Percentiles rank a stretch among this genome's conserved stretches.
Conservation (phyloP, 768 basidiomycete genomes). For the Pleurotus djamor region DNA sequence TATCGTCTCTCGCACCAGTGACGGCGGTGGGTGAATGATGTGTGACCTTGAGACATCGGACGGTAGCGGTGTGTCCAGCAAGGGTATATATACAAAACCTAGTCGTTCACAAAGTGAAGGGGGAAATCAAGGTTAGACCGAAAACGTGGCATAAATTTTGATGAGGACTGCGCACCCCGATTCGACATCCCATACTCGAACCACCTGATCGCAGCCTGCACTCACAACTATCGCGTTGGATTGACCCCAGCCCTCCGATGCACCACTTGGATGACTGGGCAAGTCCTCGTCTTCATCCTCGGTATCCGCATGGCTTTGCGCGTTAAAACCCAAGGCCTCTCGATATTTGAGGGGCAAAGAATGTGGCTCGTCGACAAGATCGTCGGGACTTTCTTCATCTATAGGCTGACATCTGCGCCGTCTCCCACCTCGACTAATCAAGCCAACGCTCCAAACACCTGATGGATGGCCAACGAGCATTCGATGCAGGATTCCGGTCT, state of each 20-base stretch:
- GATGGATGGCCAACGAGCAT: conserved; percentile 82
- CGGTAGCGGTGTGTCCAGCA: conserved; percentile 84
- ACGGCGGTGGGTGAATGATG: conserved; percentile 88
- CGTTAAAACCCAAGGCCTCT: conserved; percentile 43
- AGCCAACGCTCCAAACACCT: conserved; percentile 91
- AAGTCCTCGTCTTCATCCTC: conserved; percentile 22
- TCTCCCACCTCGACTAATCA: conserved; percentile 67
- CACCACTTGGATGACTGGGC: conserved; percentile 54
- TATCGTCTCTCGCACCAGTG: conserved; percentile 85
- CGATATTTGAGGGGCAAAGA: conserved; percentile 39
- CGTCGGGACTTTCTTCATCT: neutral
- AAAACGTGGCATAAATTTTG: neutral
- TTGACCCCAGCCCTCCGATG: conserved; percentile 90
- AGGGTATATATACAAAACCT: conserved; percentile 77
- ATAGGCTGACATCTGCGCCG: conserved; percentile 17
- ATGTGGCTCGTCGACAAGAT: neutral
- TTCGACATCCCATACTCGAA: conserved; percentile 91
- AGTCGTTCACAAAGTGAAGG: neutral
- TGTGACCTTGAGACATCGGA: conserved; percentile 86
- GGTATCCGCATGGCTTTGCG: conserved; percentile 9
- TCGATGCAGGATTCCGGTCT: conserved; percentile 70
- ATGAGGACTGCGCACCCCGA: conserved; percentile 58
- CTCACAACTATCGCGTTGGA: conserved; percentile 80
- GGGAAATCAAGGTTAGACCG: neutral
- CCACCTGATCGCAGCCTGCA: conserved; percentile 88